Conservation (phyloP, 106 monocot species). For the Xerophyta viscosa region DNA sequence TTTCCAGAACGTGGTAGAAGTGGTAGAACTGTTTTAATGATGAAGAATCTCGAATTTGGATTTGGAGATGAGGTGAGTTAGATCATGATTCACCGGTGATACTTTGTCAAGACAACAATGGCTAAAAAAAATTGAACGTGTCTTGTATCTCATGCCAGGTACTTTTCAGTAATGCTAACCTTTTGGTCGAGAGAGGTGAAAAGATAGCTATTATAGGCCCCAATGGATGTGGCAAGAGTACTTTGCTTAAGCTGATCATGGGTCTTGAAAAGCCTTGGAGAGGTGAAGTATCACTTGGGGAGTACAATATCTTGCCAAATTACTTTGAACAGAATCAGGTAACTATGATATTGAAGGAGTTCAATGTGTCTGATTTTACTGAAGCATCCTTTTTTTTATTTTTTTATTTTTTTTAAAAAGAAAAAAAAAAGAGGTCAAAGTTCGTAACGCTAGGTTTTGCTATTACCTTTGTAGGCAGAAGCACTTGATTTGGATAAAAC, state of each 20-base stretch:
- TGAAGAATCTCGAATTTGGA: conserved; percentile 82
- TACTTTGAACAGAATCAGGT: conserved; percentile 99
- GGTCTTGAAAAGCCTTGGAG: conserved; percentile 68
- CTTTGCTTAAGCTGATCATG: conserved; percentile 84
- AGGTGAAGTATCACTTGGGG: conserved; percentile 82
- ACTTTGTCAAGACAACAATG: no score
- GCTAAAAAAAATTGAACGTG: no score
- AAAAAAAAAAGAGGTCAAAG: no score
- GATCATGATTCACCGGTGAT: no score
- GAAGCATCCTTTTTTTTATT: no score
- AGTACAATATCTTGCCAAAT: conserved; percentile 94
- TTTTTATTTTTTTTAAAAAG: no score
- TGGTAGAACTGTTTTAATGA: conserved; percentile 62
- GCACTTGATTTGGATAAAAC: conserved; percentile 96
- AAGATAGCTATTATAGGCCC: conserved; percentile 94
- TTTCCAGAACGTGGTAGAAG: conserved; percentile 94
- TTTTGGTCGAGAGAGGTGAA: conserved; percentile 84
- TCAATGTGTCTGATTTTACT: no score
- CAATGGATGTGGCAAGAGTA: conserved; percentile 97
- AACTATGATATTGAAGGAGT: no score
- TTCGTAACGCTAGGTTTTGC: no score
- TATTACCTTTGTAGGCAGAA: conserved; percentile 88
- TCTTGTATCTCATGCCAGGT: conserved; percentile 16
- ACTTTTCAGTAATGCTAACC: conserved; percentile 73
- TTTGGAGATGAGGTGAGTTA: conserved; percentile 68